Conservation (phyloP, 148 eudicot genomes). For the Dysphania ambrosioides region DNA sequence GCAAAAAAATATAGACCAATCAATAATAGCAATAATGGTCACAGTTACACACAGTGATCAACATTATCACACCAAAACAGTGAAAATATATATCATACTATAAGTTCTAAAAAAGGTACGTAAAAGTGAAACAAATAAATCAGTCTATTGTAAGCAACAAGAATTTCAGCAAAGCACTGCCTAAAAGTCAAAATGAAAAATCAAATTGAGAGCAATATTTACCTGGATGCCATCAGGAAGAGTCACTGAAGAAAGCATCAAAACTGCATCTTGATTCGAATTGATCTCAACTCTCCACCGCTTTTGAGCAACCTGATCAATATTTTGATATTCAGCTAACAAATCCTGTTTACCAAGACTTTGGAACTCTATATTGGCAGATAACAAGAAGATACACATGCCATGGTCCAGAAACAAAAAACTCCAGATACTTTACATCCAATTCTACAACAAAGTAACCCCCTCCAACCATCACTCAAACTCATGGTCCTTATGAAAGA, state of each 20-base stretch:
- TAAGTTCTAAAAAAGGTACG: background rate
- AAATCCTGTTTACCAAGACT: background rate
- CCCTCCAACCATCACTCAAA: too few relatives aligned
- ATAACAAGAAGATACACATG: background rate
- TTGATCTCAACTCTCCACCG: constrained; percentile 88
- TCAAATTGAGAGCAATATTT: background rate
- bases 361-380: background rate
- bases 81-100: background rate
- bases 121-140: background rate
- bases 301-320: constrained; percentile 66
- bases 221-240: constrained; percentile 92
- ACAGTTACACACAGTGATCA: too few relatives aligned
- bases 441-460: background rate
- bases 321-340: background rate
- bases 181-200: background rate
- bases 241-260: constrained; percentile 94
- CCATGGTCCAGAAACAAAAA: background rate
- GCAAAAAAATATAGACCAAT: background rate
- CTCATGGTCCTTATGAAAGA: too few relatives aligned
- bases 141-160: background rate
- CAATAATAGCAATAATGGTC: background rate
- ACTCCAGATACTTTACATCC: background rate
- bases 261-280: constrained; percentile 73
- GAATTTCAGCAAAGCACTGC: background rate
- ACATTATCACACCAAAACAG: too few relatives aligned